These are phyloP conservation scores for Penicillium maclennaniae DNA, from an alignment of 495 filamentous ascomycete species.

Conservation along the genomic window DNA sequence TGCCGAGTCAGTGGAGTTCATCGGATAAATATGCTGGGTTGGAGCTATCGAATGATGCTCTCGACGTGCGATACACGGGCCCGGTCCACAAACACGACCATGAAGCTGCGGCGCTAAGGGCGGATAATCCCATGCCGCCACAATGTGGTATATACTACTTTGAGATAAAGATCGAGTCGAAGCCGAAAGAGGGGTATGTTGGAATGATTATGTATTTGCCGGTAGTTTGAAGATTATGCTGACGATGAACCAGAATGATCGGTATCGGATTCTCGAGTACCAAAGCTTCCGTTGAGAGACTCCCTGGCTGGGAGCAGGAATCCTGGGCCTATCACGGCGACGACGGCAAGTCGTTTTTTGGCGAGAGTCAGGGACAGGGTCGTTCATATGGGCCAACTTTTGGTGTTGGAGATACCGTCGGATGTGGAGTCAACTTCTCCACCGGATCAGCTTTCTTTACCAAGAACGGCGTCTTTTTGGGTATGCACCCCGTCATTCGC, in stretches of 20 bases:
- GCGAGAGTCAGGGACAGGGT: slow-evolving; percentile 60
- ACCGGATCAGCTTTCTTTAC: slow-evolving; percentile 89
- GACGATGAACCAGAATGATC: slow-evolving; percentile 60
- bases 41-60: slow-evolving; percentile 70
- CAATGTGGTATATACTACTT: slow-evolving; percentile 96
- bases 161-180: slow-evolving; percentile 82
- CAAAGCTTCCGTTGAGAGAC: slow-evolving; percentile 70
- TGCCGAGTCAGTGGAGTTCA: slow-evolving; percentile 82
- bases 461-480: slow-evolving; percentile 78
- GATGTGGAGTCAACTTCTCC: slow-evolving; percentile 91
- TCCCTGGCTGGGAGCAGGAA: slow-evolving; percentile 93
- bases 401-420: slow-evolving; percentile 72
- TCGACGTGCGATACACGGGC: slow-evolving; percentile 73
- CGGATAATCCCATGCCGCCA: slow-evolving; percentile 86
- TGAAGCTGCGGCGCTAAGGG: slow-evolving; percentile 79
- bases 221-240: not conserved
- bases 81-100: slow-evolving; percentile 62
- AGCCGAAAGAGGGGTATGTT: slow-evolving; percentile 82
- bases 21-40: slow-evolving; percentile 68
- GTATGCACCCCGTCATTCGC: slow-evolving; percentile 43
- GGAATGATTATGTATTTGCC: not conserved
- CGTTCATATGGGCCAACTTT: slow-evolving; percentile 75
- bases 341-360: slow-evolving; percentile 83
- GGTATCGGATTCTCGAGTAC: slow-evolving; percentile 81
- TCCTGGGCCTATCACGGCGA: slow-evolving; percentile 98